Evolutionary conservation across 1,284 basidiomycete species (phyloP), one percentile per base, ranked within the genome.

Genomic region (Termitomyces sp.): DNA sequence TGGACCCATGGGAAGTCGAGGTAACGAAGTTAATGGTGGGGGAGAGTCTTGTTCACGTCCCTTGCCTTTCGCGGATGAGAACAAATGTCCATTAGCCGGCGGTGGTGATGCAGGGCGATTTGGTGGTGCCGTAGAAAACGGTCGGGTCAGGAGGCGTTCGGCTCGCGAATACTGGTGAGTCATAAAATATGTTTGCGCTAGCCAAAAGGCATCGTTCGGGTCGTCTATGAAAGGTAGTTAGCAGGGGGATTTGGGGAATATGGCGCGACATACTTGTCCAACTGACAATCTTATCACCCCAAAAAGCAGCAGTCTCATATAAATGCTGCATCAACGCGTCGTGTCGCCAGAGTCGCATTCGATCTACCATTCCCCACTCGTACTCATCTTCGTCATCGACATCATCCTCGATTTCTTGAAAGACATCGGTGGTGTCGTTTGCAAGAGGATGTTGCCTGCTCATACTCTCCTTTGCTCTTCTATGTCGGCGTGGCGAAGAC

Each of bases 241-340:
- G 49, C 19, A 40, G 47, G 4, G 9, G 26, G 24, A 14, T 46
- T 28, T 0, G 31, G 43, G 39, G 11, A 48, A 47, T 41, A 37
- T 45, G 43, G 55, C 46, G 46, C 50, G 55, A 81, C 91, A 69
- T 66, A 96, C 94, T 88, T 39, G 96, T 97, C 86, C 94, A 93
- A 52, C 83, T 89, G 34, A 97, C 75, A 41, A 98, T 83, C 70
- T 99, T 98, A 73, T 96, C 91, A 2, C 95, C 97, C 97, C 97
- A 99, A 67, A 98, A 98, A 8, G 91, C 88, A 11, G 97, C 97
- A 0, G 96, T 97, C 59, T 95, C 92, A 70, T 98, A 97, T 28
- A 99, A 74, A 73, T 99, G 96, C 68, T 98, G 96, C 81, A 95
- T 93, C 63, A 97, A 83, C 35, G 97, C 96, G 72, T 99, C 97